Percentiles rank a stretch among this genome's conserved stretches.
These are phyloP conservation scores for Cadophora luteo-olivacea DNA, from an alignment of 2,329 filamentous ascomycete species.

Conservation along the genomic window DNA sequence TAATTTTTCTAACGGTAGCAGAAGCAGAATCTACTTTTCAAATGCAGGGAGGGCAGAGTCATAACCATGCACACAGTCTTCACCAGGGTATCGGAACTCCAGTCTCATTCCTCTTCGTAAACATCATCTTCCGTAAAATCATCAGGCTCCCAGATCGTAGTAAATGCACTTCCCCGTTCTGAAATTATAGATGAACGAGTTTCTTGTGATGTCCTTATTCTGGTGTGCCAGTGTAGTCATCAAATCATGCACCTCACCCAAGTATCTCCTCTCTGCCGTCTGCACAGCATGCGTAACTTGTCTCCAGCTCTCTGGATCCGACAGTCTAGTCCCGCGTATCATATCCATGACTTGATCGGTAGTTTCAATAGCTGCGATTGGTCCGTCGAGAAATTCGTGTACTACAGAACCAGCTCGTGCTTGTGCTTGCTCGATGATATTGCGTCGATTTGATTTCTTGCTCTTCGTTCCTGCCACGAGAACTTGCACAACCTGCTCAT, in stretches of 20 bases:
- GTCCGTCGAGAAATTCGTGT: slow-evolving; percentile 75
- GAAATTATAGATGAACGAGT: slow-evolving; percentile 93
- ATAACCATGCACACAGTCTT: not conserved
- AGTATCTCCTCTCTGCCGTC: slow-evolving; percentile 79
- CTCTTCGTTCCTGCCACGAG: slow-evolving; percentile 81
- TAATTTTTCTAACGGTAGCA: too few species aligned
- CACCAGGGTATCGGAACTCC: slow-evolving; percentile 19
- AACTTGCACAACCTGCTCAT: slow-evolving; percentile 81
- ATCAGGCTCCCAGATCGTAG: slow-evolving; percentile 70
- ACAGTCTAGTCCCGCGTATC: slow-evolving; percentile 75
- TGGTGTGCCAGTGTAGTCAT: slow-evolving; percentile 67
- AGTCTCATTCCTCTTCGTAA: not conserved
- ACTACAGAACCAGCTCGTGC: slow-evolving; percentile 65
- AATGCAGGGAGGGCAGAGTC: not conserved
- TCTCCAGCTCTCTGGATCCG: slow-evolving; percentile 85
- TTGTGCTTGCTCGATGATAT: slow-evolving; percentile 83
- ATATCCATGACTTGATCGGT: slow-evolving; percentile 82
- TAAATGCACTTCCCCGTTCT: slow-evolving; percentile 83
- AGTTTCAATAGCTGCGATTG: slow-evolving; percentile 87
- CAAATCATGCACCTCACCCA: slow-evolving; percentile 82
- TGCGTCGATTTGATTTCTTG: slow-evolving; percentile 90
- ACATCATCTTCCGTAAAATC: slow-evolving; percentile 3
- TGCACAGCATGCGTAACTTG: slow-evolving; percentile 79
- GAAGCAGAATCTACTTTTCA: not conserved
- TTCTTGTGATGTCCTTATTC: slow-evolving; percentile 65